Evolutionary conservation across 1,284 basidiomycete species (phyloP).

Genomic region (Austroboletus niveus): DNA sequence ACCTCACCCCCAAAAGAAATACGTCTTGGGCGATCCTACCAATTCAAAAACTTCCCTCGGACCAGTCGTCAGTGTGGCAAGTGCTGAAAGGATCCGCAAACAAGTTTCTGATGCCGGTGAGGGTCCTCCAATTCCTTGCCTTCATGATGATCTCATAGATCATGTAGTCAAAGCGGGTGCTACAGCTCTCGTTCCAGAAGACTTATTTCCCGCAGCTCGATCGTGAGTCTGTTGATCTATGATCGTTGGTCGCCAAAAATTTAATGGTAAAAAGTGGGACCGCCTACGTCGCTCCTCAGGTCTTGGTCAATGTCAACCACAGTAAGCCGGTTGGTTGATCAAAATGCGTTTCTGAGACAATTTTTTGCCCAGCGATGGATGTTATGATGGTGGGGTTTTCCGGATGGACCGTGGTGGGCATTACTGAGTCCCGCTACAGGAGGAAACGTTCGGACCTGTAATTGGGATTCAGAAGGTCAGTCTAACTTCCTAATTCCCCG

Average conservation of each 20-base stretch:
- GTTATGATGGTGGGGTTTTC: conserved; percentile 72
- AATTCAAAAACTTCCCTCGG: conserved; percentile 75
- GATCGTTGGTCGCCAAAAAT: background rate
- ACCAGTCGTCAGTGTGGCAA: conserved; percentile 86
- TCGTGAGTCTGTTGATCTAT: conserved; percentile 43
- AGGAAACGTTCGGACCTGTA: conserved; percentile 88
- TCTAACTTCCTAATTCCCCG: background rate
- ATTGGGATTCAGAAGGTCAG: conserved; percentile 86
- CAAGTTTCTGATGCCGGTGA: conserved; percentile 83
- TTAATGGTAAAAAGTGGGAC: conserved; percentile 53
- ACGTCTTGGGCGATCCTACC: conserved; percentile 86
- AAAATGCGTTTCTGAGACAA: conserved; percentile 2
- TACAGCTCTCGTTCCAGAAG: conserved; percentile 69
- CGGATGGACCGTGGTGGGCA: background rate
- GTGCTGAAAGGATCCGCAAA: conserved; percentile 79
- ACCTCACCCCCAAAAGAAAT: conserved; percentile 44
- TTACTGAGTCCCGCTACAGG: conserved; percentile 37
- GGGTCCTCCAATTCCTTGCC: background rate
- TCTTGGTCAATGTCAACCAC: conserved; percentile 86
- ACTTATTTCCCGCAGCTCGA: conserved; percentile 67
- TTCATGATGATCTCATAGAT: background rate
- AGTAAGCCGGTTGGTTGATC: conserved; percentile 43
- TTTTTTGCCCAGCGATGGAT: conserved; percentile 69
- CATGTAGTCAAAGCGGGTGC: conserved; percentile 73
- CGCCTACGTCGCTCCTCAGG: conserved; percentile 86